Conservation (phyloP, 2,329 filamentous ascomycete genomes). For the Dryadomyces sulphureus region DNA sequence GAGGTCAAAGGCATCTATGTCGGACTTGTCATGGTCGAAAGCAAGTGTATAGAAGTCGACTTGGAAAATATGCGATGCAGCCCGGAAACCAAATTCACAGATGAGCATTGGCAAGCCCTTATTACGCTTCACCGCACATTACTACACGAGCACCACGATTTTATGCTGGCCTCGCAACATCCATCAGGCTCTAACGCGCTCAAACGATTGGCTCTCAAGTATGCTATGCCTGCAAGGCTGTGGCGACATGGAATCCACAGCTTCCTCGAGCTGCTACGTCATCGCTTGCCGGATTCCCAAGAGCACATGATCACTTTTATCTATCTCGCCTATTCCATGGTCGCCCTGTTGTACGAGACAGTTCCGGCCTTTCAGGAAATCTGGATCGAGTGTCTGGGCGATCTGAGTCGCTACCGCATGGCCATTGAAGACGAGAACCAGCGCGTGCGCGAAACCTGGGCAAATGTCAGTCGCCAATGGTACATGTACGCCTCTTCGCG, state of each 20-base stretch:
- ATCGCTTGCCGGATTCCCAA: slow-evolving; percentile 58
- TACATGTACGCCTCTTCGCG: slow-evolving; percentile 71
- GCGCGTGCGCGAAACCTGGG: slow-evolving; percentile 66
- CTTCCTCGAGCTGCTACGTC: slow-evolving; percentile 63
- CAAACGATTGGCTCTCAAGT: slow-evolving; percentile 57
- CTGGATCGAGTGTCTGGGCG: slow-evolving; percentile 87
- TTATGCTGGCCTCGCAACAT: slow-evolving; percentile 78
- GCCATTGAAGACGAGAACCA: slow-evolving; percentile 76
- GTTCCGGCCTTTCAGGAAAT: slow-evolving; percentile 72
- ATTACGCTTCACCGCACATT: slow-evolving; percentile 71
- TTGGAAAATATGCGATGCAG: slow-evolving; percentile 38
- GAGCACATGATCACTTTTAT: slow-evolving; percentile 91
- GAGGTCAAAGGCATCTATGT: slow-evolving; percentile 78
- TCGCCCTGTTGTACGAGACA: slow-evolving; percentile 74
- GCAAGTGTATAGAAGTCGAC: slow-evolving; percentile 74
- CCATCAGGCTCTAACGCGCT: slow-evolving; percentile 59
- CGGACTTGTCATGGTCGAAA: slow-evolving; percentile 73
- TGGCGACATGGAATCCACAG: slow-evolving; percentile 87
- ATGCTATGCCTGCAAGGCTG: slow-evolving; percentile 85
- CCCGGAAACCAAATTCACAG: slow-evolving; percentile 29
- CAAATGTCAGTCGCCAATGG: slow-evolving; percentile 66
- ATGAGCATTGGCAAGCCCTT: slow-evolving; percentile 71
- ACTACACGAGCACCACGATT: slow-evolving; percentile 71
- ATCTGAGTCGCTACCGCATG: slow-evolving; percentile 76
- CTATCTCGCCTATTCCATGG: slow-evolving; percentile 78